Conservation (phyloP, 176 grass and related monocot genomes). For the Eremochloa ophiuroides region DNA sequence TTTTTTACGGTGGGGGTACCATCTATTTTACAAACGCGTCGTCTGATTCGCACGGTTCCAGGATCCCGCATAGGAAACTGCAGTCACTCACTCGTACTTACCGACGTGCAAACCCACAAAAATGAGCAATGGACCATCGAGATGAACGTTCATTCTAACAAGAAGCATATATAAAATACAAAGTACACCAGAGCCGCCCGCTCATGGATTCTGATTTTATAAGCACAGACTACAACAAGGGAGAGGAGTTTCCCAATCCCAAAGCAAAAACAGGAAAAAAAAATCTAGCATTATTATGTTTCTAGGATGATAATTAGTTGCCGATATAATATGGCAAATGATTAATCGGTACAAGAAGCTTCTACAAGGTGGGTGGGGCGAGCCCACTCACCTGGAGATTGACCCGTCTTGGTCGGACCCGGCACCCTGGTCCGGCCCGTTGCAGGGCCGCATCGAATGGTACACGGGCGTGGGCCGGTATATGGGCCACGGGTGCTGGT, state of each 20-base stretch:
- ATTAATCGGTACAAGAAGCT: slow-evolving; percentile 17
- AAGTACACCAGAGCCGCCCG: background rate
- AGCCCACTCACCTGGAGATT: slow-evolving; percentile 47
- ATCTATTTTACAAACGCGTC: background rate
- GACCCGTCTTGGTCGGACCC: slow-evolving; percentile 49
- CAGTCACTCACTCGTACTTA: background rate
- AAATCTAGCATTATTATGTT: background rate
- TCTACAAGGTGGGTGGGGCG: background rate
- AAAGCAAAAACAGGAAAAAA: background rate
- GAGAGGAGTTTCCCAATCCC: background rate
- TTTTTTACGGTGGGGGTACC: background rate
- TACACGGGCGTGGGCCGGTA: slow-evolving; percentile 56
- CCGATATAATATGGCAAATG: background rate
- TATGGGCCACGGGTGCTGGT: slow-evolving; percentile 58
- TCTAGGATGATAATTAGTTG: slow-evolving; percentile 16
- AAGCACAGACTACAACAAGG: slow-evolving; percentile 13
- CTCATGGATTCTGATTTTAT: background rate
- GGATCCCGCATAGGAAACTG: background rate
- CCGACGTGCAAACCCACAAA: background rate
- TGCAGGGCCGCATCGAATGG: slow-evolving; percentile 33
- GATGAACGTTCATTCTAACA: background rate
- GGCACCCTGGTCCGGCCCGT: slow-evolving; percentile 29
- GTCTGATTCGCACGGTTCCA: background rate
- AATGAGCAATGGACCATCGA: background rate
- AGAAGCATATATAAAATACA: background rate